Evolutionary conservation across 306 rosid species (phyloP).

Genomic region (Sicyos baderoa): DNA sequence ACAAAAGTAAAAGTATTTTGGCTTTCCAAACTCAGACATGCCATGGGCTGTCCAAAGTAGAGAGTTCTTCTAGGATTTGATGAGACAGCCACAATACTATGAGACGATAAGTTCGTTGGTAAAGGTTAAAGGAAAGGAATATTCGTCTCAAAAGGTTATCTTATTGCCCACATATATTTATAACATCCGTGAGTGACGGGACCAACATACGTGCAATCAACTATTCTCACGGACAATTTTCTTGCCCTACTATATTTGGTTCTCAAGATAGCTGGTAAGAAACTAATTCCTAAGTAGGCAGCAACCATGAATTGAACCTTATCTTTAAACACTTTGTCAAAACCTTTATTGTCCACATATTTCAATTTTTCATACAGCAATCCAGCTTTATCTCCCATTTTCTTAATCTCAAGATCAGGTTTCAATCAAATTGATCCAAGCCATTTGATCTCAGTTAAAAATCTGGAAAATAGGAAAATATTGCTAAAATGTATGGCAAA

Average conservation of each 20-base stretch:
- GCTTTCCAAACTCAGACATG: not conserved
- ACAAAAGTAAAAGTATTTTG: not conserved
- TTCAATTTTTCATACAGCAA: not conserved
- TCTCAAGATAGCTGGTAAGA: no score
- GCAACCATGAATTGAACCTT: no score
- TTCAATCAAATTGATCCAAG: not conserved
- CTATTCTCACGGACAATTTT: no score
- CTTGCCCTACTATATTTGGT: no score
- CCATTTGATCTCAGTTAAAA: not conserved
- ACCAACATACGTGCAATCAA: no score
- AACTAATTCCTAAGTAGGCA: no score
- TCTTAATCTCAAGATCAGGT: not conserved
- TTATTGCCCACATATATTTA: not conserved
- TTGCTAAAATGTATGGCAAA: not conserved
- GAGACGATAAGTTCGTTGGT: not conserved
- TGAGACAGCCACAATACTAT: not conserved
- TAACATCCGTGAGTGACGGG: no score
- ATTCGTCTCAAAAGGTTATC: not conserved
- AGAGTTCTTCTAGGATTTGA: not conserved
- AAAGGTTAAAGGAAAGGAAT: not conserved
- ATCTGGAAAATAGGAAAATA: not conserved
- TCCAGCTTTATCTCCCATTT: not conserved
- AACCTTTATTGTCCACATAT: no score
- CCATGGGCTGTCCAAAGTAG: slow-evolving; percentile 5
- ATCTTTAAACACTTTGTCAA: no score